These are phyloP conservation scores for Plantago lanceolata DNA, from an alignment of 305 asterid species.

Conservation along the genomic window DNA sequence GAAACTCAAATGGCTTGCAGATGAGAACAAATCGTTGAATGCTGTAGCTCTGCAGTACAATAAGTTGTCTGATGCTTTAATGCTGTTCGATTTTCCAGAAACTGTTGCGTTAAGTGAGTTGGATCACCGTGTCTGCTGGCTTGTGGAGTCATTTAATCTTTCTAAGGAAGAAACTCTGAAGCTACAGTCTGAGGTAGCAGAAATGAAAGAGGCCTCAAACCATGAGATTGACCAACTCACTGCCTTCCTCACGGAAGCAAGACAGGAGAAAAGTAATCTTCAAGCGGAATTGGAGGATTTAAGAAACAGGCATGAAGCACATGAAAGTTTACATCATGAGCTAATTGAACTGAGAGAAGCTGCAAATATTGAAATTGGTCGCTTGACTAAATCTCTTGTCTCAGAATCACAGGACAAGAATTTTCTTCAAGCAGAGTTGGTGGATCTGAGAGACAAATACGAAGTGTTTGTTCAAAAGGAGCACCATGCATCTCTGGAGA, in stretches of 20 bases:
- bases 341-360: conserved; percentile 36
- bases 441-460: conserved; percentile 38
- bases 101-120: conserved; percentile 45
- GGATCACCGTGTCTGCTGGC: conserved; percentile 54
- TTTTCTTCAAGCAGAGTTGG: conserved; percentile 43
- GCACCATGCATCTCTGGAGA: conserved; percentile 37
- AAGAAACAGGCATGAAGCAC: conserved; percentile 33
- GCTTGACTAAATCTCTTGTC: conserved; percentile 37
- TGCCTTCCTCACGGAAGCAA: conserved; percentile 54
- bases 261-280: conserved; percentile 53
- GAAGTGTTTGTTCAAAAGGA: conserved; percentile 43
- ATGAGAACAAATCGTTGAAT: conserved; percentile 57
- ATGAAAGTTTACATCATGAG: conserved; percentile 37
- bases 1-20: conserved; percentile 59
- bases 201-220: conserved; percentile 50
- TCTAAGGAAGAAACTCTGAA: conserved; percentile 57
- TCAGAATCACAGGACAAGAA: conserved; percentile 49
- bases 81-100: conserved; percentile 61
- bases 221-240: conserved; percentile 55
- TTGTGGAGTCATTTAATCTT: conserved; percentile 48
- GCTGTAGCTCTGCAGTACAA: conserved; percentile 48
- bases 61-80: conserved; percentile 43
- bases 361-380: conserved; percentile 36
- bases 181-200: conserved; percentile 52
- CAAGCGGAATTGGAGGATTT: conserved; percentile 53